phyloP scores from a whole-genome alignment of 2,329 filamentous ascomycete genomes.

The Exophiala sideris region DNA sequence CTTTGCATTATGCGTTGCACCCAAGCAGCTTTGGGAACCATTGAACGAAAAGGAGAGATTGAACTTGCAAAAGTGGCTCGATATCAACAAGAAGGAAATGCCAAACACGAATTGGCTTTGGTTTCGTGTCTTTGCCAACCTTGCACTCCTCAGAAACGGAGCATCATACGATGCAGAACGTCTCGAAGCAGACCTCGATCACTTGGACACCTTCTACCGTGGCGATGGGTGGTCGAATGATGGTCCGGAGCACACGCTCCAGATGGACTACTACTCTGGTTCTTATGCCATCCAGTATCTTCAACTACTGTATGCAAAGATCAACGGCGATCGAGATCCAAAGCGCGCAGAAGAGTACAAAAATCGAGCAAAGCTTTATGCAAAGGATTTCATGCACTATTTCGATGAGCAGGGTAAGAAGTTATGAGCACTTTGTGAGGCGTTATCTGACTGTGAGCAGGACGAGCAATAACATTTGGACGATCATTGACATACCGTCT shows the following conservation, averaged over 20 bases:
- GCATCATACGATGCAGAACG: conserved; percentile 66
- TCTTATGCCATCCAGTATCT: conserved; percentile 79
- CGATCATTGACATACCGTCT: conserved; percentile 78
- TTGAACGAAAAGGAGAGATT: conserved; percentile 59
- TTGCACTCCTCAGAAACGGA: conserved; percentile 72
- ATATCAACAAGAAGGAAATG: conserved; percentile 74
- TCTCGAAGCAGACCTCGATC: conserved; percentile 71
- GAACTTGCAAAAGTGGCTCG: conserved; percentile 70
- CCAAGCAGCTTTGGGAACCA: conserved; percentile 62
- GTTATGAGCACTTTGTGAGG: not conserved
- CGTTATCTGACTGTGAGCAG: conserved; percentile 23
- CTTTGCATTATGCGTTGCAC: conserved; percentile 68
- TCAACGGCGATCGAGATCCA: conserved; percentile 64
- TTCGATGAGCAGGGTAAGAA: conserved; percentile 62
- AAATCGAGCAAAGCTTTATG: conserved; percentile 62
- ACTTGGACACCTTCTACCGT: conserved; percentile 77
- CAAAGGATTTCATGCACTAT: conserved; percentile 71
- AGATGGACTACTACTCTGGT: conserved; percentile 83
- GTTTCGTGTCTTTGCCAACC: conserved; percentile 81
- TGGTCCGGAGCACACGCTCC: conserved; percentile 71
- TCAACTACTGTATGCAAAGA: conserved; percentile 71
- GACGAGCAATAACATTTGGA: conserved; percentile 71
- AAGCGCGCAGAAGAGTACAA: conserved; percentile 66
- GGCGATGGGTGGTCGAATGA: conserved; percentile 81
- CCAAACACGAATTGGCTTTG: conserved; percentile 69